phyloP scores from a whole-genome alignment of 2,329 filamentous ascomycete genomes.

The Arthrobotrys pseudoclavata region DNA sequence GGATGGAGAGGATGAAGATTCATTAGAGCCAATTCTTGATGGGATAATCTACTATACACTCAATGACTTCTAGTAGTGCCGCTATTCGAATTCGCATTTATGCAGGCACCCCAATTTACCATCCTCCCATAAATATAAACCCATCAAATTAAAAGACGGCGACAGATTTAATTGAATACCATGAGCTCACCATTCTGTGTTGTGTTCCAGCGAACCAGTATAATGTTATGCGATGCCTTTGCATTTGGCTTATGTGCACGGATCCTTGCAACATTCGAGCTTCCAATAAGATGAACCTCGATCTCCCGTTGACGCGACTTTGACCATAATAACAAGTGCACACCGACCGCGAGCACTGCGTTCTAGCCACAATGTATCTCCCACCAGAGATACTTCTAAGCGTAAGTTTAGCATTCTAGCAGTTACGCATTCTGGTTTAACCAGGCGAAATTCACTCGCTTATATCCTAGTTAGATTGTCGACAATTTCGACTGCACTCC shows the following conservation, averaged over 20 bases:
- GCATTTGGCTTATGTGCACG: neutral
- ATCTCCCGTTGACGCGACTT: neutral
- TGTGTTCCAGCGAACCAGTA: no score
- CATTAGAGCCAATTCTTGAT: constrained; percentile 8
- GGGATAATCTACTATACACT: constrained; percentile 7
- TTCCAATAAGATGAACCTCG: neutral
- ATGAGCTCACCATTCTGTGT: neutral
- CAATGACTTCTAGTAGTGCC: neutral
- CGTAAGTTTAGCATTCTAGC: constrained; percentile 20
- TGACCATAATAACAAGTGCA: neutral
- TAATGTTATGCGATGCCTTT: neutral
- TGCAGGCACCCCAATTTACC: neutral
- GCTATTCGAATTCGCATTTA: neutral
- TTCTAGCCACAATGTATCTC: constrained; percentile 32
- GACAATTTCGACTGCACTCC: constrained; percentile 28
- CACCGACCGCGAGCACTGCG: neutral
- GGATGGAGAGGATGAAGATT: constrained; percentile 9
- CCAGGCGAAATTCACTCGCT: constrained; percentile 2
- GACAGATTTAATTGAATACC: no score
- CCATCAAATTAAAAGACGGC: no score
- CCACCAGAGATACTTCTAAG: constrained; percentile 45
- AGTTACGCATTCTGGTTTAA: neutral
- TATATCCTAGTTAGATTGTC: constrained; percentile 32
- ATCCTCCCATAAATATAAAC: no score
- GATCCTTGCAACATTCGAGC: neutral